Evolutionary conservation across 2,329 filamentous ascomycete genomes (phyloP).

Genomic region (Leptographium wingfieldii): DNA sequence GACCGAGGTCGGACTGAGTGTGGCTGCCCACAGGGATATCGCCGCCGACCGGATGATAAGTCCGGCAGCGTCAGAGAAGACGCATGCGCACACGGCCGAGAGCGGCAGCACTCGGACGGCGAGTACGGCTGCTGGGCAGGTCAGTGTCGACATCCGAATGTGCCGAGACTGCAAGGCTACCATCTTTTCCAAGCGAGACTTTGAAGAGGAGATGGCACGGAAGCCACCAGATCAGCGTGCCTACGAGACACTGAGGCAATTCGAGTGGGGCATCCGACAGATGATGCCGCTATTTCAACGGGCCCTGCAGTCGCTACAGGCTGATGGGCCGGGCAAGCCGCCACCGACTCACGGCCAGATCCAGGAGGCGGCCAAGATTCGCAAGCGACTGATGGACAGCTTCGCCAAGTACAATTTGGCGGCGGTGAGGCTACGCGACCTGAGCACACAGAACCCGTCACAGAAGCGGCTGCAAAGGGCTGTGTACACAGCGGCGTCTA

Average conservation of each 20-base stretch:
- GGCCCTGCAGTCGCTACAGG: conserved; percentile 57
- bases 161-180: conserved; percentile 71
- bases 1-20: conserved; percentile 66
- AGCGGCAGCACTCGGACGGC: too few relatives aligned
- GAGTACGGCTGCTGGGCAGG: conserved; percentile 20
- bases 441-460: conserved; percentile 58
- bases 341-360: conserved; percentile 53
- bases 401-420: conserved; percentile 80
- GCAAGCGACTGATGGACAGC: conserved; percentile 79
- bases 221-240: conserved; percentile 65
- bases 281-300: conserved; percentile 78
- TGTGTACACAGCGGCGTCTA: conserved; percentile 69
- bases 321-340: conserved; percentile 24
- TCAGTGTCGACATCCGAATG: conserved; percentile 76
- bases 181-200: conserved; percentile 58
- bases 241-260: conserved; percentile 74
- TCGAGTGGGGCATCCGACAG: conserved; percentile 73
- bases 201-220: conserved; percentile 53
- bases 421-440: conserved; percentile 66
- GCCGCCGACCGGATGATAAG: background rate
- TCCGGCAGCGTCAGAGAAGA: conserved; percentile 17
- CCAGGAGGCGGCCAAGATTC: conserved; percentile 74
- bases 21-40: conserved; percentile 41
- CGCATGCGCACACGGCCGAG: conserved; percentile 6
- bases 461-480: conserved; percentile 68